Evolutionary conservation across 2,329 filamentous ascomycete species (phyloP).

Genomic region (Harringtonia lauricola): DNA sequence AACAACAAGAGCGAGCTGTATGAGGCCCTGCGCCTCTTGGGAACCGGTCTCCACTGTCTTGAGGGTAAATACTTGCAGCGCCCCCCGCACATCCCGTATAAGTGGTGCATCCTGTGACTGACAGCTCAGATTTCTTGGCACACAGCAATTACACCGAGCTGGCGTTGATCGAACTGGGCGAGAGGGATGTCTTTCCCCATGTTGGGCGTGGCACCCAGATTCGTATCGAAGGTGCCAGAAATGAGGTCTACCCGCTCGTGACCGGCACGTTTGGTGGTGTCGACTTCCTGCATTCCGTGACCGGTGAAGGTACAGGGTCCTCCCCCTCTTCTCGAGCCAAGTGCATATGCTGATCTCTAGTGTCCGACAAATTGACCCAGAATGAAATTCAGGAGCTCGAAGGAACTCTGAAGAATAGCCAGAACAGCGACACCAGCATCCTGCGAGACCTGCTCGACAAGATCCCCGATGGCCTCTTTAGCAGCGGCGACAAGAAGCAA

Average conservation of each 20-base stretch:
- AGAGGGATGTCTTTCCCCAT: constrained; percentile 73
- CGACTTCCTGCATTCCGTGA: constrained; percentile 85
- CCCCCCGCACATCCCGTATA: no score
- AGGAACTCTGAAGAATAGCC: constrained; percentile 59
- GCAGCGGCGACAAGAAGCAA: constrained; percentile 59
- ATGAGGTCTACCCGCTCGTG: constrained; percentile 66
- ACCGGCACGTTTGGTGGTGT: constrained; percentile 93
- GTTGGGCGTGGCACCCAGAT: constrained; percentile 67
- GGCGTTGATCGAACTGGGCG: constrained; percentile 76
- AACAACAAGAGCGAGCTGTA: constrained; percentile 68
- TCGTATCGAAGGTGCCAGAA: constrained; percentile 52
- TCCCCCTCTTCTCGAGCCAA: not conserved
- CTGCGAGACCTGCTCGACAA: constrained; percentile 71
- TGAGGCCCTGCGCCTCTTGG: constrained; percentile 76
- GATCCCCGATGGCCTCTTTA: constrained; percentile 72
- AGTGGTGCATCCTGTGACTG: no score
- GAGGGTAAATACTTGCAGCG: constrained; percentile 40
- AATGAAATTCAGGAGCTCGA: constrained; percentile 85
- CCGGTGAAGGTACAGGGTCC: constrained; percentile 41
- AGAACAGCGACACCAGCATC: constrained; percentile 57
- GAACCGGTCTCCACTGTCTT: constrained; percentile 80
- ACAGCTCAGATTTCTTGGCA: constrained; percentile 62
- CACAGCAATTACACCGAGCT: constrained; percentile 92
- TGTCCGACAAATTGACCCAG: constrained; percentile 83
- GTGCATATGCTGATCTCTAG: no score